Evolutionary conservation across 805 yeast genomes (phyloP).

Genomic region (Yamadazyma nakazawae): DNA sequence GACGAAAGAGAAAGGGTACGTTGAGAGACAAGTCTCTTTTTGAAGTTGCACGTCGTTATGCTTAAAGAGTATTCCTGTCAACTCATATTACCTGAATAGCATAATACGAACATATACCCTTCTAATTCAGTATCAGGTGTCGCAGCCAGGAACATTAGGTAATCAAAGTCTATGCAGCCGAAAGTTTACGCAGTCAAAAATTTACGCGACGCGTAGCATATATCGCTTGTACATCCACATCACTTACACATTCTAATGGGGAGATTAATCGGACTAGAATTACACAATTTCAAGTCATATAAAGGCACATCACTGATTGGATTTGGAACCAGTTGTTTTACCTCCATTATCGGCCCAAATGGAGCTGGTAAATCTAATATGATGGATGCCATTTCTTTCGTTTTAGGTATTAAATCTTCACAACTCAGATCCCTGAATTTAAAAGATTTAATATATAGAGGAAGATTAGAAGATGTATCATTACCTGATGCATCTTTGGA

Average conservation of each 20-base stretch:
- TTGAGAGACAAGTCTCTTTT: no score
- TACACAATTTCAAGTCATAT: slow-evolving; percentile 89
- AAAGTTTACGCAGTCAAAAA: background rate
- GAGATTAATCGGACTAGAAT: slow-evolving; percentile 69
- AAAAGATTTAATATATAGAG: slow-evolving; percentile 80
- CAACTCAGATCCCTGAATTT: slow-evolving; percentile 73
- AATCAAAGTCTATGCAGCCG: background rate
- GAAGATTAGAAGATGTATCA: slow-evolving; percentile 27
- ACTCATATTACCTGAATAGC: no score
- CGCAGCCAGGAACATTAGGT: no score
- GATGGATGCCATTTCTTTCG: slow-evolving; percentile 97
- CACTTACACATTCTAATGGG: slow-evolving; percentile 55
- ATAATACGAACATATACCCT: no score
- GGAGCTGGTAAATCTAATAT: slow-evolving; percentile 97
- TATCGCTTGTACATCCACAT: background rate
- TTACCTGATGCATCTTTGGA: slow-evolving; percentile 23
- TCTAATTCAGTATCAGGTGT: no score
- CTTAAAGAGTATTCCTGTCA: no score
- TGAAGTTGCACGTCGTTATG: no score
- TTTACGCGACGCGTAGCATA: background rate
- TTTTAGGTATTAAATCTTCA: slow-evolving; percentile 73
- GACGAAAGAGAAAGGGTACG: no score
- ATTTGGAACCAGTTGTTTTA: slow-evolving; percentile 78
- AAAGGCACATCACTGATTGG: slow-evolving; percentile 72
- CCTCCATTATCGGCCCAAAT: slow-evolving; percentile 96